phyloP scores from a whole-genome alignment of 306 rosid genomes.

The Casuarina glauca region DNA sequence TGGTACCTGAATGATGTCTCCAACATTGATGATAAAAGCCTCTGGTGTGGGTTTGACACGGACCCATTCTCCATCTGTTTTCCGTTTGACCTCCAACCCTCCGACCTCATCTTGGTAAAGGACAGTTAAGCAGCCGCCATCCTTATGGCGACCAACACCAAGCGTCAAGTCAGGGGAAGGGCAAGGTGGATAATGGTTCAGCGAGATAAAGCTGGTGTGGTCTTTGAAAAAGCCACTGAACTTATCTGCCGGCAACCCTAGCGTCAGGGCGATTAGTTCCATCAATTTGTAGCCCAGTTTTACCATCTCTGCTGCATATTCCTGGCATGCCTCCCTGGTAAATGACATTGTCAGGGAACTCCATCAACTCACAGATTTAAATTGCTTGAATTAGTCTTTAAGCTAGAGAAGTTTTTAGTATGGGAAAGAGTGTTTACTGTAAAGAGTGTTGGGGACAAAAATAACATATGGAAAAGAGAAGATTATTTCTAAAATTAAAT shows the following conservation, averaged over 20 bases:
- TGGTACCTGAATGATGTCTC: conserved; percentile 51
- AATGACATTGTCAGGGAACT: too few relatives aligned
- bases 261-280: conserved; percentile 57
- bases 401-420: too few relatives aligned
- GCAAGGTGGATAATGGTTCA: conserved; percentile 68
- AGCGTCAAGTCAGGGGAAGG: conserved; percentile 56
- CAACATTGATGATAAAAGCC: conserved; percentile 59
- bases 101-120: conserved; percentile 65
- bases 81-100: conserved; percentile 62
- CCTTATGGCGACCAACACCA: conserved; percentile 70
- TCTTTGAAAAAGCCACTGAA: conserved; percentile 49
- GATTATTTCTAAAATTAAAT: too few relatives aligned
- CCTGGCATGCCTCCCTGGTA: conserved; percentile 41
- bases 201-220: conserved; percentile 41
- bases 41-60: conserved; percentile 52
- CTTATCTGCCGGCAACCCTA: conserved; percentile 49
- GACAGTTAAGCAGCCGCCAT: conserved; percentile 48
- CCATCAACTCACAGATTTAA: too few relatives aligned
- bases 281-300: conserved; percentile 46
- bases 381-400: too few relatives aligned
- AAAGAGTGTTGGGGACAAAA: too few relatives aligned
- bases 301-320: conserved; percentile 47
- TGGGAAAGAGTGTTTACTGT: too few relatives aligned
- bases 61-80: conserved; percentile 62
- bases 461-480: too few relatives aligned